phyloP scores from a whole-genome alignment of 176 grass and related monocot species.

The Oryza glumipatula region DNA sequence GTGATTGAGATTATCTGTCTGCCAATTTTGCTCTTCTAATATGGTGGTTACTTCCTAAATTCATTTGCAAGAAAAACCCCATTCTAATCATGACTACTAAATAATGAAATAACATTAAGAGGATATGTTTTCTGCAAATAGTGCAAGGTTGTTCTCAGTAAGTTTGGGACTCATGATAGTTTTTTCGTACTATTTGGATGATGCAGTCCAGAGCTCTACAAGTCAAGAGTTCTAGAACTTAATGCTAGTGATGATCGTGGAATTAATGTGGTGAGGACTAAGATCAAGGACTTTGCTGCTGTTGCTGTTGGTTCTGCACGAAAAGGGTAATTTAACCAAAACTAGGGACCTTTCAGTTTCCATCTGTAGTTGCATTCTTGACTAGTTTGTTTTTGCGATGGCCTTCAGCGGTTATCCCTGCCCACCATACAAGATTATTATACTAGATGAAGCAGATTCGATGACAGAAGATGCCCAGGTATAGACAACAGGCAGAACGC shows the following conservation, averaged over 20 bases:
- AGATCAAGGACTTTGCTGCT: conserved; percentile 98
- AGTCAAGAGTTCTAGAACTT: conserved; percentile 93
- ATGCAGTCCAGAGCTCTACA: conserved; percentile 91
- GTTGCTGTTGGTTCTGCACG: conserved; percentile 83
- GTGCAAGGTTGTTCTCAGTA: conserved; percentile 13
- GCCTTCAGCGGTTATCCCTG: conserved; percentile 78
- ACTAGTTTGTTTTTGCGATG: conserved; percentile 32
- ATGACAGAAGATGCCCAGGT: conserved; percentile 99
- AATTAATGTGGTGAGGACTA: conserved; percentile 96
- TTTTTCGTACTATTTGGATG: conserved; percentile 24
- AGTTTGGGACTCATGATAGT: conserved; percentile 6
- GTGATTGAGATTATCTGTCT: neutral
- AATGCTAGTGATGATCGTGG: conserved; percentile 99
- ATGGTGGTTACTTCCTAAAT: neutral
- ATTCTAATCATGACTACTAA: neutral
- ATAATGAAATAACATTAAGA: conserved; percentile 12
- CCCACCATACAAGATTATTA: conserved; percentile 98
- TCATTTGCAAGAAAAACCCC: neutral
- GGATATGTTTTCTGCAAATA: conserved; percentile 1
- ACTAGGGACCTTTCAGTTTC: conserved; percentile 36
- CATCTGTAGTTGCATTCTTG: conserved; percentile 39
- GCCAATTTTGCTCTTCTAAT: neutral
- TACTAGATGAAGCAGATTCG: conserved; percentile 99
- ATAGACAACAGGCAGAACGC: conserved; percentile 27
- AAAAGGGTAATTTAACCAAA: conserved; percentile 55